Evolutionary conservation across 345 rosid genomes (phyloP), one percentile per base, ranked within the genome.

Genomic region (Arabidopsis arenosa): DNA sequence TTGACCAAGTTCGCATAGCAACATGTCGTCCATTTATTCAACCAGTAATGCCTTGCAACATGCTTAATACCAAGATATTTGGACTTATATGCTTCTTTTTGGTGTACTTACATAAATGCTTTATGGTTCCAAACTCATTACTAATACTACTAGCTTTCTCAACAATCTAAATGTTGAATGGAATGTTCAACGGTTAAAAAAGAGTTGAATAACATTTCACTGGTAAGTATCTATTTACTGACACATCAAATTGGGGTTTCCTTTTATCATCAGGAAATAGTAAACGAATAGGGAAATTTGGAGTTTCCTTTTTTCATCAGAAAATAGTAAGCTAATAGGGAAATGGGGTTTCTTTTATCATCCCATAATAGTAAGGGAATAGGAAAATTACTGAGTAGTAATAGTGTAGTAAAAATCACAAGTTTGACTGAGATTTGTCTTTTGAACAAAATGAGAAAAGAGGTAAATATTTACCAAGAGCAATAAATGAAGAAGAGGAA

Each of bases 211-310:
- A 37, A 59, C 26, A 68, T 68, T 52, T 41, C 49, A 67, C 73
- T 3, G 40, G 58, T 76, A 68, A 68, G 70, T 70, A 76, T 70
- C 59, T 70, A 17, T 63, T 70, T 37, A 76, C 75, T 76, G 80
- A 70, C 75, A 76, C 75, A 54, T 70, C 37, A 63, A 63, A 55
- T 15, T 43, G 33, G 70, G 48, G 39, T 21, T 52, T 39, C 37
- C 49, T 39, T 68, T 67, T 68, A 75, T 51, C 40, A 68, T 40
- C 43, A 13, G 44, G 39, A 75, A 66, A 67, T 58, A 66, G 79
- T 75, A 48, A 67, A 37, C 28, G n/a, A 75, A 75, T 58, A 67
- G 45, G 30, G 12, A 43, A 43, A 40, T 15, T 35, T 28, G 54
- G 45, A 47, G 35, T 61, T 63, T 43, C 21, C 23, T 64, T 64